These are phyloP conservation scores for Trichosanthes cucumerina DNA, from an alignment of 306 rosid species.

Conservation along the genomic window DNA sequence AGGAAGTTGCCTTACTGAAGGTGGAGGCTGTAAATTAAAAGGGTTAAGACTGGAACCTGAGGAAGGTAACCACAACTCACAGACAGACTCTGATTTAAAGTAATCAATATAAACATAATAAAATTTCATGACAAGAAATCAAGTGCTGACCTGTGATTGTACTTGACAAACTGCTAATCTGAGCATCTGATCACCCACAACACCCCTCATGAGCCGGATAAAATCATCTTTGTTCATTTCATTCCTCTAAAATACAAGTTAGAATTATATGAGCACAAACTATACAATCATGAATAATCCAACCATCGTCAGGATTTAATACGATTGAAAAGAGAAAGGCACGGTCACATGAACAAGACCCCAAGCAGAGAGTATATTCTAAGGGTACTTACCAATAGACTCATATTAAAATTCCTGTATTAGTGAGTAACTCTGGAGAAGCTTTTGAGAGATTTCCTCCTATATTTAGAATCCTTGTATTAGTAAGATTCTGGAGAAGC, in stretches of 20 bases:
- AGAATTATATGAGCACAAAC: conserved; percentile 18
- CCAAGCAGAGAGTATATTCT: neutral
- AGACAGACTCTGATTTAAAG: neutral
- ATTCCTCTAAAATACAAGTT: conserved; percentile 42
- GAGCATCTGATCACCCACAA: conserved; percentile 91
- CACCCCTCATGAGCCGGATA: conserved; percentile 59
- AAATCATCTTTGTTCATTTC: conserved; percentile 78
- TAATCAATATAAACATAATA: neutral
- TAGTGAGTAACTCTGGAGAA: no score
- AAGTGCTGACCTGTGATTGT: conserved; percentile 48
- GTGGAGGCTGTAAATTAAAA: conserved; percentile 29
- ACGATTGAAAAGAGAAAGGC: neutral
- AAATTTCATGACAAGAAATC: neutral
- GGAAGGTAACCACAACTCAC: neutral
- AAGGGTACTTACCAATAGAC: neutral
- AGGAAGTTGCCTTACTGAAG: conserved; percentile 46
- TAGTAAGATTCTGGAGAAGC: no score
- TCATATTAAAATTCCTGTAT: neutral
- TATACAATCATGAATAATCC: conserved; percentile 11
- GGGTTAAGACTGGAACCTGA: conserved; percentile 14
- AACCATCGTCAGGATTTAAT: neutral
- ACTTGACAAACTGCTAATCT: conserved; percentile 58
- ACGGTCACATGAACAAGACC: neutral
- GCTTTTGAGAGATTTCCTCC: no score
- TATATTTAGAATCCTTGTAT: no score